Evolutionary conservation across 176 grass and related monocot species (phyloP).

Genomic region (Thinopyrum elongatum): DNA sequence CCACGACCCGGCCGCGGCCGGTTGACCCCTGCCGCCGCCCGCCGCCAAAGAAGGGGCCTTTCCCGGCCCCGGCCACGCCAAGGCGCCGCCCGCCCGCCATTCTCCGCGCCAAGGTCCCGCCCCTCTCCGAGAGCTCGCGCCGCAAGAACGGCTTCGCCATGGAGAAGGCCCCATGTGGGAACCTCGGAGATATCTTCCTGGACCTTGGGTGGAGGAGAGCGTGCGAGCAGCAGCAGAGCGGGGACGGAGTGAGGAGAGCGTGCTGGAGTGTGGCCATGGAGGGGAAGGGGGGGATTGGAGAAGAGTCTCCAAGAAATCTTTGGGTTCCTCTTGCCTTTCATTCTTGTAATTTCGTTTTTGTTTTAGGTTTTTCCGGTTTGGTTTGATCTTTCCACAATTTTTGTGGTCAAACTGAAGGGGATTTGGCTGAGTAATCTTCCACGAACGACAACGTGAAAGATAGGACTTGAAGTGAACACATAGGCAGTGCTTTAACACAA

Average conservation of each 20-base stretch:
- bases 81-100: constrained; percentile 26
- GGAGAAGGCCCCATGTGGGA: constrained; percentile 20
- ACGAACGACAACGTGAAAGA: not conserved
- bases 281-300: not conserved
- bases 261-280: constrained; percentile 38
- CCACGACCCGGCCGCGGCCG: constrained; percentile 48
- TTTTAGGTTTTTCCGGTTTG: not conserved
- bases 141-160: not conserved
- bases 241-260: constrained; percentile 2
- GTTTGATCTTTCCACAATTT: not conserved
- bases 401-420: constrained; percentile 25
- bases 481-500: not conserved
- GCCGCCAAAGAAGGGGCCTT: constrained; percentile 72
- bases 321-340: not conserved
- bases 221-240: constrained; percentile 33
- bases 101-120: constrained; percentile 27
- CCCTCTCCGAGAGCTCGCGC: constrained; percentile 33
- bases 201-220: constrained; percentile 5
- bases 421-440: not conserved
- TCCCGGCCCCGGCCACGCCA: constrained; percentile 37
- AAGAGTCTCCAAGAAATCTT: not conserved
- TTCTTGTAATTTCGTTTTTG: not conserved
- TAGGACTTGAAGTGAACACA: not conserved
- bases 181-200: constrained; percentile 1
- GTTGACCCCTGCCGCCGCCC: constrained; percentile 47